Evolutionary conservation across 1,284 basidiomycete genomes (phyloP).

Genomic region (Earliella scabrosa): DNA sequence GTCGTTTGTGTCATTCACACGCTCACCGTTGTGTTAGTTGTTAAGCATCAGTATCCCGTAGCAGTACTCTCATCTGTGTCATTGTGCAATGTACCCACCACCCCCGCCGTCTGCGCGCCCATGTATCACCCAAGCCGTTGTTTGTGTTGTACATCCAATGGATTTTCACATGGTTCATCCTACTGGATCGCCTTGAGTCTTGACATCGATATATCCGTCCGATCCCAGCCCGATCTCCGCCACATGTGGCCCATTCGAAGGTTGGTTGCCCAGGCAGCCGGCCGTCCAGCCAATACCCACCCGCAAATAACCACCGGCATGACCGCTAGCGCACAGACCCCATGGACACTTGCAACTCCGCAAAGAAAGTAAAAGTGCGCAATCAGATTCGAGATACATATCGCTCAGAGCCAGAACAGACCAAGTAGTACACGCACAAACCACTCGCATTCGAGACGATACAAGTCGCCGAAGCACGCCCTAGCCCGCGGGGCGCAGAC

Average conservation of each 20-base stretch:
- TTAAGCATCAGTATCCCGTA: constrained; percentile 29
- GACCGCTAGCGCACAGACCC: no score
- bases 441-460: neutral
- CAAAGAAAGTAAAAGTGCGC: no score
- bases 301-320: neutral
- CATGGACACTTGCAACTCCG: no score
- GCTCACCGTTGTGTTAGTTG: constrained; percentile 23
- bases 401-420: neutral
- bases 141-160: constrained; percentile 25
- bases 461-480: neutral
- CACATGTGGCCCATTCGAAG: no score
- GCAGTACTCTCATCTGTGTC: constrained; percentile 24
- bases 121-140: constrained; percentile 19
- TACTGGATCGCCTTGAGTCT: constrained; percentile 13
- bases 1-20: constrained; percentile 23
- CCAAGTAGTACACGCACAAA: neutral
- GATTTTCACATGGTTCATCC: constrained; percentile 23
- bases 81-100: constrained; percentile 25
- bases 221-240: neutral
- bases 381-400: neutral
- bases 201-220: constrained; percentile 1
- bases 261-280: no score
- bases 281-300: neutral
- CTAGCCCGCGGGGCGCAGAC: neutral
- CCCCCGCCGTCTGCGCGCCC: constrained; percentile 18